These are phyloP conservation scores for Mortierella alpina DNA, from an alignment of 192 early-diverging fungal species.

Conservation along the genomic window DNA sequence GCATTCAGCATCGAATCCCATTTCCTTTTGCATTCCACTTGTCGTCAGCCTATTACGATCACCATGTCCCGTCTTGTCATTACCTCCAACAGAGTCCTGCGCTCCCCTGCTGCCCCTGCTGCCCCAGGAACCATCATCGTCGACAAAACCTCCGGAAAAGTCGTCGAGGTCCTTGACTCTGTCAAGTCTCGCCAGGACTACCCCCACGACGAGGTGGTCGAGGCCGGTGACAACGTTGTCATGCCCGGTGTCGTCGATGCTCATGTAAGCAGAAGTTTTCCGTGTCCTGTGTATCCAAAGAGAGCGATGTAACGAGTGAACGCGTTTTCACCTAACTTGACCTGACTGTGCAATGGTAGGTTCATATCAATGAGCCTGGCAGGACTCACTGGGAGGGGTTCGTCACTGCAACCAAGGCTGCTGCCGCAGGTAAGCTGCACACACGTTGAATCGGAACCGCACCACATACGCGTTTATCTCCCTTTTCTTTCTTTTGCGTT, in stretches of 20 bases:
- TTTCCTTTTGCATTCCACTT: conserved; percentile 1
- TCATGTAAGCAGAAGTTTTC: conserved; percentile 52
- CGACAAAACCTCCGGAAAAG: conserved; percentile 60
- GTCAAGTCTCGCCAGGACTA: conserved; percentile 37
- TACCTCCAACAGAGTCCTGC: conserved; percentile 51
- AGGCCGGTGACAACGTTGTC: conserved; percentile 68
- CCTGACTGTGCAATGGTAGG: conserved; percentile 29
- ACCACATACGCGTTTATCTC: neutral
- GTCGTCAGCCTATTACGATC: neutral
- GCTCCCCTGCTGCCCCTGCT: conserved; percentile 49
- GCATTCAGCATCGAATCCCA: neutral
- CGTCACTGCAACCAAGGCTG: conserved; percentile 80
- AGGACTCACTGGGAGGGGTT: conserved; percentile 90
- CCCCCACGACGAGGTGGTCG: conserved; percentile 54
- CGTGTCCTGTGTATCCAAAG: neutral
- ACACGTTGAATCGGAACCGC: neutral
- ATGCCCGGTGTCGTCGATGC: conserved; percentile 83
- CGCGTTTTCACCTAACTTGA: too few relatives aligned
- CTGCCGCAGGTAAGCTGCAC: conserved; percentile 78
- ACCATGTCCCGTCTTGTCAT: conserved; percentile 39
- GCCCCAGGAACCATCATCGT: conserved; percentile 71
- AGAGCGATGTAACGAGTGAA: too few relatives aligned
- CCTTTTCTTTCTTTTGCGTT: neutral
- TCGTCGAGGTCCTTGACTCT: conserved; percentile 57
- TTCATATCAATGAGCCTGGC: conserved; percentile 88